phyloP scores from a whole-genome alignment of 2,329 filamentous ascomycete genomes.

The Orbilia blumenaviensis region DNA sequence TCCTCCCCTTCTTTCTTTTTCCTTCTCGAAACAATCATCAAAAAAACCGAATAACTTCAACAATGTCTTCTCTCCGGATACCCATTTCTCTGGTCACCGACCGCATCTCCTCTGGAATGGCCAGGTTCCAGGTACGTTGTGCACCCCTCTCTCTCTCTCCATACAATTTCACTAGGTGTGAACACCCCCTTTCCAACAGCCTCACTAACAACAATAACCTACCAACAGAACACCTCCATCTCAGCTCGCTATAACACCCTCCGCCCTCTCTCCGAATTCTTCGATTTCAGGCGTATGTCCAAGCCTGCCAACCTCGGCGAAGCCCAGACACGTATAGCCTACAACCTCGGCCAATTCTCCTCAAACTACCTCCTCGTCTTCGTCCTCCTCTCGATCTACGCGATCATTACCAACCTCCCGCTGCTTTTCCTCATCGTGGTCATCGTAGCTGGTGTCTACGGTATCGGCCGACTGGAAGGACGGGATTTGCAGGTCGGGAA shows the following conservation, averaged over 20 bases:
- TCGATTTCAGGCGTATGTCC: conserved; percentile 93
- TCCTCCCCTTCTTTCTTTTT: background rate
- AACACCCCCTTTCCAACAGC: conserved; percentile 33
- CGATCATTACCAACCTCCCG: conserved; percentile 83
- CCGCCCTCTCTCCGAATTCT: conserved; percentile 88
- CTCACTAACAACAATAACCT: conserved; percentile 5
- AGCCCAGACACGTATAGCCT: conserved; percentile 90
- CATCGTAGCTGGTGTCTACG: conserved; percentile 84
- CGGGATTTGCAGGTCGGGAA: conserved; percentile 82
- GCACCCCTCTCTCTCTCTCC: background rate
- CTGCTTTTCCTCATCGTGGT: conserved; percentile 93
- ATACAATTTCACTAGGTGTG: too few species aligned
- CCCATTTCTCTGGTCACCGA: conserved; percentile 48
- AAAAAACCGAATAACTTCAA: background rate
- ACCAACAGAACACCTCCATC: conserved; percentile 65
- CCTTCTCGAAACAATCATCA: background rate
- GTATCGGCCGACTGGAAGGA: conserved; percentile 89
- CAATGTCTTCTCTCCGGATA: conserved; percentile 40
- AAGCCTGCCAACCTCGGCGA: conserved; percentile 93
- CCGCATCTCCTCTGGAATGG: conserved; percentile 48
- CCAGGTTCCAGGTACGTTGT: conserved; percentile 44
- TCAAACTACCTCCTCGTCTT: conserved; percentile 98
- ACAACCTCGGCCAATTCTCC: conserved; percentile 96
- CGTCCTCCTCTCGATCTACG: conserved; percentile 94
- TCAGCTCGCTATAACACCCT: conserved; percentile 89